These are phyloP conservation scores for Colletotrichum sp. DNA, from an alignment of 2,329 filamentous ascomycete species.

Conservation along the genomic window DNA sequence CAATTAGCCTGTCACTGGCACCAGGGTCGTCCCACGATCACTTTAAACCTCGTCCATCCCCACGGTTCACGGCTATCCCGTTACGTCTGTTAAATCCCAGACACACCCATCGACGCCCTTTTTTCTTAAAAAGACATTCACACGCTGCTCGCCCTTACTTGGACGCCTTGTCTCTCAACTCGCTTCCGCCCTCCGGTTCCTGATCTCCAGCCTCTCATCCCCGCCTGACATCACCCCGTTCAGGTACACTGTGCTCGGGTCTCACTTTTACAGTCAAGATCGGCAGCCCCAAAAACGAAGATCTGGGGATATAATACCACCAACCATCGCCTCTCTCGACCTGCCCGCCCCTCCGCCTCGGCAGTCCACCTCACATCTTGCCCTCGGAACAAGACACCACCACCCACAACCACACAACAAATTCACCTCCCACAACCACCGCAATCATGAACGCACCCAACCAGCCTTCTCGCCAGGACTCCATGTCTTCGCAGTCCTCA, in stretches of 20 bases:
- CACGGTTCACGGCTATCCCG: slow-evolving; percentile 17
- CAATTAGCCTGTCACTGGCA: slow-evolving; percentile 18
- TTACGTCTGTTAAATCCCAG: background rate
- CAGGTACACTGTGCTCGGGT: slow-evolving; percentile 8
- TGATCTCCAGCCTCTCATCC: background rate
- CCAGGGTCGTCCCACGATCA: slow-evolving; percentile 18
- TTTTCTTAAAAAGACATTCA: background rate
- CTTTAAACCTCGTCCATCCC: slow-evolving; percentile 15
- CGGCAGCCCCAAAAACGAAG: slow-evolving; percentile 11
- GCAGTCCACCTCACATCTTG: background rate
- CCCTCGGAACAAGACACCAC: background rate
- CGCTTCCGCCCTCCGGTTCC: background rate
- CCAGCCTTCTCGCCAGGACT: slow-evolving; percentile 10
- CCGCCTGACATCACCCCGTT: slow-evolving; percentile 14
- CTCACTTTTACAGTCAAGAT: slow-evolving; percentile 12
- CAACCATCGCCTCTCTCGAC: background rate
- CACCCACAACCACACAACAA: background rate
- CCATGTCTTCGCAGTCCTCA: slow-evolving; percentile 26
- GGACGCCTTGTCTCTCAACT: background rate
- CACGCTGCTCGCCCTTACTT: background rate
- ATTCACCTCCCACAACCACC: background rate
- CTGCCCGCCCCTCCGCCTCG: background rate
- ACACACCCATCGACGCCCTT: background rate
- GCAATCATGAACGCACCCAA: slow-evolving; percentile 20
- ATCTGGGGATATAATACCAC: slow-evolving; percentile 22